Evolutionary conservation across 768 basidiomycete genomes (phyloP).

Genomic region (Mycena rebaudengoi): DNA sequence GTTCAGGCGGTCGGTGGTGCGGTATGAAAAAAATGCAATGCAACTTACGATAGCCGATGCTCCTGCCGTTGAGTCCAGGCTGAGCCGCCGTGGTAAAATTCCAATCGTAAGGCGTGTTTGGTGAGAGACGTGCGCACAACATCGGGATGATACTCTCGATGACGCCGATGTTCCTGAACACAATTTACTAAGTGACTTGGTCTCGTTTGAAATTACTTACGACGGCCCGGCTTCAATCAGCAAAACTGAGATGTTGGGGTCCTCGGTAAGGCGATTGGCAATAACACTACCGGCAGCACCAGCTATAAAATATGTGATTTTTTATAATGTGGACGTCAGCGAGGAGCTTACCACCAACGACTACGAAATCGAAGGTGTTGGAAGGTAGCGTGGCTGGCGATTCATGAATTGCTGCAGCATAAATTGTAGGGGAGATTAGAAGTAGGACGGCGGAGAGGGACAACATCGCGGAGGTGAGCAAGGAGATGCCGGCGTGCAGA

Average conservation of each 20-base stretch:
- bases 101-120: conserved; percentile 36
- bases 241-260: conserved; percentile 1
- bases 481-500: too few species aligned
- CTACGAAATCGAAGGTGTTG: conserved; percentile 2
- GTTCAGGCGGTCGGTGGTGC: neutral
- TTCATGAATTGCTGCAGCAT: too few species aligned
- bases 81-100: conserved; percentile 49
- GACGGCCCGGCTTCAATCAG: conserved; percentile 16
- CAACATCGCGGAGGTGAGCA: too few species aligned
- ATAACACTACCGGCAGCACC: conserved; percentile 17
- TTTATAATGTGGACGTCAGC: neutral
- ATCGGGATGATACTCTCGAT: conserved; percentile 8
- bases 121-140: conserved; percentile 4
- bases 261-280: conserved; percentile 9
- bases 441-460: too few species aligned
- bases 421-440: too few species aligned
- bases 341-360: neutral
- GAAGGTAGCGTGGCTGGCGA: too few species aligned
- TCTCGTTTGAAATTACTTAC: neutral
- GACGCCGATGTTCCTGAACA: conserved; percentile 13
- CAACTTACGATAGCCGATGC: conserved; percentile 27
- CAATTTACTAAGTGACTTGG: too few species aligned
- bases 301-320: too few species aligned
- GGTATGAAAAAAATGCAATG: neutral
- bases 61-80: conserved; percentile 28